Conservation (phyloP, 1,284 basidiomycete genomes). For the Melampsora larici-populina region DNA sequence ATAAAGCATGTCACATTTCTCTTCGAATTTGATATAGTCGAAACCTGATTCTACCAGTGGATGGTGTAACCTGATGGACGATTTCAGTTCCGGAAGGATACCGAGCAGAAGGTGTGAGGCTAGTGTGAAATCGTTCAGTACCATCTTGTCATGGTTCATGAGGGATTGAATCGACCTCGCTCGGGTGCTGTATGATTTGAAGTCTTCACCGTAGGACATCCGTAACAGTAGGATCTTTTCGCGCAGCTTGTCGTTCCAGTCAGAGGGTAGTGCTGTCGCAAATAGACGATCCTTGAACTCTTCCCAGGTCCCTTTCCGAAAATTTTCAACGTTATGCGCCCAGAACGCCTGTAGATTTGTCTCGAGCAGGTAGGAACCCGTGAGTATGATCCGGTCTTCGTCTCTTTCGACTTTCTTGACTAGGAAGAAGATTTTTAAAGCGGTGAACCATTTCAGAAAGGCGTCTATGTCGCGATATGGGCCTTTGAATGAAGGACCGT, state of each 20-base stretch:
- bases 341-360: slow-evolving; percentile 5
- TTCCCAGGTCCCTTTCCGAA: neutral
- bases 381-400: no score
- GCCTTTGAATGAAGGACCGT: neutral
- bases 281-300: no score
- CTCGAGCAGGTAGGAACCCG: no score
- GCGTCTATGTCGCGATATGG: neutral
- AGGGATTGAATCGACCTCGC: no score
- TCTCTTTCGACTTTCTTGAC: no score
- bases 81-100: neutral
- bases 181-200: neutral
- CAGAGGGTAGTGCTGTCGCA: neutral
- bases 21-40: neutral
- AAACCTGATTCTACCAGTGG: neutral
- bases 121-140: neutral
- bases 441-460: no score
- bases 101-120: neutral
- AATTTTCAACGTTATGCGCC: neutral
- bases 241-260: neutral
- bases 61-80: neutral
- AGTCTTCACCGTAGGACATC: neutral
- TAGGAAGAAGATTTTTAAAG: no score
- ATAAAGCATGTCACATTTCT: neutral
- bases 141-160: slow-evolving; percentile 1
- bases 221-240: neutral